Conservation (phyloP, 306 rosid genomes). For the Pyrus pyrifolia region DNA sequence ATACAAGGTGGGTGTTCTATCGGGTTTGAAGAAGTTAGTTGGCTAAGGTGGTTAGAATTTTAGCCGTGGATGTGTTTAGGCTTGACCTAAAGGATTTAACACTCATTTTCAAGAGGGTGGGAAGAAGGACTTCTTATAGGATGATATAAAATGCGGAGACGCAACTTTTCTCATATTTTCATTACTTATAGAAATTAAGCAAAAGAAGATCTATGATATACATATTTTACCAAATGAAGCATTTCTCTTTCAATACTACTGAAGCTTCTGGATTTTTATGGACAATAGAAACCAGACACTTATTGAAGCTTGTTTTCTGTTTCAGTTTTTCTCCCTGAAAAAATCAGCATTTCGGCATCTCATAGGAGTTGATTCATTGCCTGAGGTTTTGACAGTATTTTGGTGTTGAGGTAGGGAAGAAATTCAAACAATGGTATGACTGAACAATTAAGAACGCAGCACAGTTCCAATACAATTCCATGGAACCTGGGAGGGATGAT, state of each 20-base stretch:
- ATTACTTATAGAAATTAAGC: not conserved
- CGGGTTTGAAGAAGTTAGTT: not conserved
- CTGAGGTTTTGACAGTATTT: not conserved
- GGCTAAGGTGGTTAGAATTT: not conserved
- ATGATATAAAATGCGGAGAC: not conserved
- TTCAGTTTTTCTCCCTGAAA: conserved; percentile 6
- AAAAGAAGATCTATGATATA: not conserved
- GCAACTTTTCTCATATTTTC: not conserved
- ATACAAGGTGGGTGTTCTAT: not conserved
- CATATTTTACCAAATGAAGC: not conserved
- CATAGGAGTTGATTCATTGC: not conserved
- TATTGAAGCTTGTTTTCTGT: conserved; percentile 6
- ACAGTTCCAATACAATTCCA: conserved; percentile 28
- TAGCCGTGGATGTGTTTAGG: not conserved
- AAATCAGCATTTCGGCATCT: not conserved
- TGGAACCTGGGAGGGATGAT: conserved; percentile 56
- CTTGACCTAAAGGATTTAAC: not conserved
- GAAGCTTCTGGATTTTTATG: not conserved
- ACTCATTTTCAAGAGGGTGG: not conserved
- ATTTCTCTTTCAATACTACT: not conserved
- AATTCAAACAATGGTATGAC: conserved; percentile 28
- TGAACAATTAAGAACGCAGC: conserved; percentile 32
- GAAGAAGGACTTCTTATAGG: not conserved
- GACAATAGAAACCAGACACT: not conserved
- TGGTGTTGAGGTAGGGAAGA: conserved; percentile 16